Conservation (phyloP, 202 grass and related monocot species). For the Hordeum pubiflorum region DNA sequence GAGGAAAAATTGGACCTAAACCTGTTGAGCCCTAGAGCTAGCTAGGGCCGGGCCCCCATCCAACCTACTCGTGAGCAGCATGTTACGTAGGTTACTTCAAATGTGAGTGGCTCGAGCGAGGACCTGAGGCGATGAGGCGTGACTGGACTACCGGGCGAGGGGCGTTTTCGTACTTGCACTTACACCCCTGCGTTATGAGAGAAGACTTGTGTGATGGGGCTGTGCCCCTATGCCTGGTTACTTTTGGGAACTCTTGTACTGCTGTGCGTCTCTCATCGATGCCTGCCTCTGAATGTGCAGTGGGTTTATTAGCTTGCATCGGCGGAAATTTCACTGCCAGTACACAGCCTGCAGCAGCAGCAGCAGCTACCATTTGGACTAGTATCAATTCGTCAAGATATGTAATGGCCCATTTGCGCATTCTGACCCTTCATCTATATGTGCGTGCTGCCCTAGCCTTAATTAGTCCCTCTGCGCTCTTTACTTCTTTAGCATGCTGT, state of each 20-base stretch:
- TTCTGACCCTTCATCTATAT: neutral
- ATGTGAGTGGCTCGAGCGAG: conserved; percentile 38
- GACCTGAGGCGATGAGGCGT: neutral
- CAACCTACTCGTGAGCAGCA: conserved; percentile 34
- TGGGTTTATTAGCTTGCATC: neutral
- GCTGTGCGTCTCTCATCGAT: neutral
- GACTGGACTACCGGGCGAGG: neutral
- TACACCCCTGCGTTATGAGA: neutral
- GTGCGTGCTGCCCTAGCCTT: neutral
- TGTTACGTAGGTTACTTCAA: conserved; percentile 54
- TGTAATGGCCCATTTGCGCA: neutral
- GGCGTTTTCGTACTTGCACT: conserved; percentile 4
- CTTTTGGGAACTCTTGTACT: conserved; percentile 31
- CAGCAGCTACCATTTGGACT: conserved; percentile 44
- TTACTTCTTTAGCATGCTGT: neutral
- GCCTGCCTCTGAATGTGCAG: neutral
- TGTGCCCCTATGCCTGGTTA: conserved; percentile 25
- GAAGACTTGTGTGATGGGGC: conserved; percentile 23
- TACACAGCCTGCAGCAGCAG: neutral
- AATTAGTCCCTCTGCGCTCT: neutral
- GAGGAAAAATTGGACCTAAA: conserved; percentile 35
- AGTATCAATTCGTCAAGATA: conserved; percentile 39
- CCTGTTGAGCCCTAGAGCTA: conserved; percentile 22
- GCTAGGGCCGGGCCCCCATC: conserved; percentile 3
- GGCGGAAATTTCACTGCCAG: neutral